Base-by-base conservation (phyloP, 75 land plant genomes). In the Adiantum capillusveneris region DNA sequence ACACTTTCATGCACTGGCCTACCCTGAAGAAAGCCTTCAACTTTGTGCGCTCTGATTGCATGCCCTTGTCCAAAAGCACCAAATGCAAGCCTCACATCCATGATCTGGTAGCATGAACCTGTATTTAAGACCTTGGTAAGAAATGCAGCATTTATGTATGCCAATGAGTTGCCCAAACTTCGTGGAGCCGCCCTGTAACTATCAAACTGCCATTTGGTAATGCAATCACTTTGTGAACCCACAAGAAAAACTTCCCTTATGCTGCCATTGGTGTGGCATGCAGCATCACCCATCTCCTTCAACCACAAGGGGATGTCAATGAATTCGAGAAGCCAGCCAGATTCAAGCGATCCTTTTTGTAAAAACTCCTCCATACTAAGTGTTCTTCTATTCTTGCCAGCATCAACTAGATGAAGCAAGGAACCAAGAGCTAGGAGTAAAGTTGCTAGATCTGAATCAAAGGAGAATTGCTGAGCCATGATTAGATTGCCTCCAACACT, bases 401-500 rank as follows among this genome's bases (percentile, higher is more conserved):
- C 14, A 0, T 24, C 18, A 34, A 71, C 48, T 27, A 89, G 25
- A 39, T 59, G 65, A 22, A 89, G 81, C 6, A 58, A 56, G 36
- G 87, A 67, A 63, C 55, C 82, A 11, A 62, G 72, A 27, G 76
- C 81, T 58, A 89, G 77, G 41, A 89, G 78, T 41, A 93, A 53
- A 28, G 98, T 85, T 18, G 90, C 83, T 63, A 93, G 46, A 59
- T 93, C 98, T 31, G 98, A 93, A 25, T 82, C 81, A 66, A 88
- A 85, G 17, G 51, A 25, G 6, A 71, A 61, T 31, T 73, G 87
- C 27, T 88, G 85, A 27, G 95, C 81, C 90, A 92, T 73, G 17
- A 92, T 78, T 48, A 92, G 37, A 71, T 92, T 92, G 3, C 97
- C 97, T 11, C 97, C 97, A 1, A 92, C 49, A 61, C 97, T 92